These are phyloP conservation scores for Silene conica DNA, from an alignment of 148 eudicot species.

Conservation along the genomic window DNA sequence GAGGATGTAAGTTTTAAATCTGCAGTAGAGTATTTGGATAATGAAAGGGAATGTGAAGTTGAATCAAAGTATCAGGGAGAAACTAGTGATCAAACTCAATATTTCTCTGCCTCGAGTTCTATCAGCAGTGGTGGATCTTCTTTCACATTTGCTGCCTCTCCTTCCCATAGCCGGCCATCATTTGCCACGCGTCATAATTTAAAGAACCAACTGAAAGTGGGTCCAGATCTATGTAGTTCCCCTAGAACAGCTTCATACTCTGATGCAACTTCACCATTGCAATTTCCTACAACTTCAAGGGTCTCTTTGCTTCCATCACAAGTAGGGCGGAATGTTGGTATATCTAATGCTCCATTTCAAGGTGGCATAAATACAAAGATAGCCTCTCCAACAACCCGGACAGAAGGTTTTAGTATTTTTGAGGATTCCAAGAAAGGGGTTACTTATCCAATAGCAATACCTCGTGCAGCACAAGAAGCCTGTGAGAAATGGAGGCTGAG, in stretches of 20 bases:
- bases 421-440: slow-evolving; percentile 23
- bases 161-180: slow-evolving; percentile 40
- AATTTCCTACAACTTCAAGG: slow-evolving; percentile 30
- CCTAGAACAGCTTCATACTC: slow-evolving; percentile 32
- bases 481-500: slow-evolving; percentile 97
- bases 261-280: slow-evolving; percentile 40
- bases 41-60: slow-evolving; percentile 48
- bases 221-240: slow-evolving; percentile 41
- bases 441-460: slow-evolving; percentile 36
- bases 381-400: slow-evolving; percentile 24
- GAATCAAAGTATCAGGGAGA: slow-evolving; percentile 45
- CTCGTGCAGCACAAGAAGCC: slow-evolving; percentile 73
- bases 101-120: slow-evolving; percentile 46
- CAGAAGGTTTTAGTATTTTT: slow-evolving; percentile 19
- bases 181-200: slow-evolving; percentile 38
- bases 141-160: slow-evolving; percentile 73
- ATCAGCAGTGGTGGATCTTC: slow-evolving; percentile 35
- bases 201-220: slow-evolving; percentile 53
- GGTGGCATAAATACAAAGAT: slow-evolving; percentile 25
- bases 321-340: slow-evolving; percentile 32
- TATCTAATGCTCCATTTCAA: slow-evolving; percentile 29
- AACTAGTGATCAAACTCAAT: slow-evolving; percentile 39
- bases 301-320: slow-evolving; percentile 36
- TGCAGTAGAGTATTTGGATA: slow-evolving; percentile 45
- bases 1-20: too few species aligned